Conservation (phyloP, 257 asterid species). For the Cinchona pubescens region DNA sequence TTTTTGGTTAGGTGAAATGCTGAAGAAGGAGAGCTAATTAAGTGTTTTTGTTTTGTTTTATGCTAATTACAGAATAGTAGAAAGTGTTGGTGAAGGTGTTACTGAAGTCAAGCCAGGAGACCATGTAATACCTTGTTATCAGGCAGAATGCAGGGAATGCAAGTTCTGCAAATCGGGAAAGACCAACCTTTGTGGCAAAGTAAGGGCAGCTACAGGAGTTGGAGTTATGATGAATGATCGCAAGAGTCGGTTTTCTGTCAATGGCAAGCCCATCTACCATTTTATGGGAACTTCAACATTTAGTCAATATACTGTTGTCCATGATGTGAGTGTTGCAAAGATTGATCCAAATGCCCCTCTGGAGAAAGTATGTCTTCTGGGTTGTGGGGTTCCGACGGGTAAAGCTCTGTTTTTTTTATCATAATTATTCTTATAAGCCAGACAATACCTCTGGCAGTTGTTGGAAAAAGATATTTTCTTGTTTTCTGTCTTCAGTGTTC, state of each 20-base stretch:
- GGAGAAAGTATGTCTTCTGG: slow-evolving; percentile 92
- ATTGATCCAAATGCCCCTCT: slow-evolving; percentile 79
- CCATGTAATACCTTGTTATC: slow-evolving; percentile 98
- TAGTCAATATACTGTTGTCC: slow-evolving; percentile 94
- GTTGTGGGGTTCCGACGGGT: slow-evolving; percentile 99
- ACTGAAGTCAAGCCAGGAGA: slow-evolving; percentile 88
- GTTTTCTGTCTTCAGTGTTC: background rate
- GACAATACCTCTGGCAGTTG: background rate
- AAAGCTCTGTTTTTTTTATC: slow-evolving; percentile 18
- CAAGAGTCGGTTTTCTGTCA: slow-evolving; percentile 80
- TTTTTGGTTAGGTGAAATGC: background rate
- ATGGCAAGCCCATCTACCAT: slow-evolving; percentile 83
- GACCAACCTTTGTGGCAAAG: slow-evolving; percentile 94
- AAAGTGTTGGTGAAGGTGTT: slow-evolving; percentile 96
- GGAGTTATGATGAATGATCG: slow-evolving; percentile 95
- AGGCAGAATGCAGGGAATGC: slow-evolving; percentile 96
- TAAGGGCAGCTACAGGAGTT: slow-evolving; percentile 91
- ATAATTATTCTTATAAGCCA: background rate
- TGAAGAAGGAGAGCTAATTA: background rate
- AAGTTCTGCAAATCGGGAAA: slow-evolving; percentile 95
- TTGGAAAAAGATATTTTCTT: background rate
- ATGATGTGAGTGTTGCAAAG: slow-evolving; percentile 93
- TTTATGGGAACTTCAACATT: slow-evolving; percentile 99
- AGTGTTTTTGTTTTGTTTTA: background rate
- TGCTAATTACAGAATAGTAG: slow-evolving; percentile 56